Conservation (phyloP, 2,329 filamentous ascomycete species). For the Fusarium tanahbumbuense region DNA sequence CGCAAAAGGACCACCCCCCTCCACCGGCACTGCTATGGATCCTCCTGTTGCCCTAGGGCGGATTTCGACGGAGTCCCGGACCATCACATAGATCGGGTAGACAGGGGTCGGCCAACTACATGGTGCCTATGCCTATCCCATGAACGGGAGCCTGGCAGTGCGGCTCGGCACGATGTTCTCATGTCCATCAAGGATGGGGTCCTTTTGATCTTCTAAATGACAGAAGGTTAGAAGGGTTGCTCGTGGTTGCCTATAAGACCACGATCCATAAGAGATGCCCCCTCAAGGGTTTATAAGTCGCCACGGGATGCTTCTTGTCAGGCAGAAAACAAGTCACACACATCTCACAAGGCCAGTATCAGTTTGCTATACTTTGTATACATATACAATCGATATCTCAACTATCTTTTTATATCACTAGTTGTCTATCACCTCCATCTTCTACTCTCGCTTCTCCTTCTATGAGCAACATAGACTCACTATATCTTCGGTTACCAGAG, state of each 20-base stretch:
- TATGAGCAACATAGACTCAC: conserved; percentile 24
- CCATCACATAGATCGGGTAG: conserved; percentile 22
- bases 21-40: background rate
- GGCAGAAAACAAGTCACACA: conserved; percentile 30
- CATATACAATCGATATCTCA: conserved; percentile 7
- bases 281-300: conserved; percentile 32
- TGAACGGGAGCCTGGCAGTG: conserved; percentile 46
- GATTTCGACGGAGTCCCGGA: conserved; percentile 18
- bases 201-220: background rate
- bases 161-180: conserved; percentile 41
- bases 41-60: conserved; percentile 1
- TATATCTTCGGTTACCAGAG: conserved; percentile 2
- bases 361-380: conserved; percentile 7
- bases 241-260: conserved; percentile 38
- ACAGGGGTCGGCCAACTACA: conserved; percentile 19
- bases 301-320: conserved; percentile 34
- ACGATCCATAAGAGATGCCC: conserved; percentile 15
- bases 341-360: conserved; percentile 1
- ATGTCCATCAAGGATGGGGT: conserved; percentile 27
- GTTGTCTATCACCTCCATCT: conserved; percentile 12
- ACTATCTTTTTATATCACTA: conserved; percentile 4
- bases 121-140: conserved; percentile 36
- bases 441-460: background rate
- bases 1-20: background rate
- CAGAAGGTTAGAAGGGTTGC: conserved; percentile 1